phyloP scores from a whole-genome alignment of 495 filamentous ascomycete genomes.

The Oidiodendron maius region DNA sequence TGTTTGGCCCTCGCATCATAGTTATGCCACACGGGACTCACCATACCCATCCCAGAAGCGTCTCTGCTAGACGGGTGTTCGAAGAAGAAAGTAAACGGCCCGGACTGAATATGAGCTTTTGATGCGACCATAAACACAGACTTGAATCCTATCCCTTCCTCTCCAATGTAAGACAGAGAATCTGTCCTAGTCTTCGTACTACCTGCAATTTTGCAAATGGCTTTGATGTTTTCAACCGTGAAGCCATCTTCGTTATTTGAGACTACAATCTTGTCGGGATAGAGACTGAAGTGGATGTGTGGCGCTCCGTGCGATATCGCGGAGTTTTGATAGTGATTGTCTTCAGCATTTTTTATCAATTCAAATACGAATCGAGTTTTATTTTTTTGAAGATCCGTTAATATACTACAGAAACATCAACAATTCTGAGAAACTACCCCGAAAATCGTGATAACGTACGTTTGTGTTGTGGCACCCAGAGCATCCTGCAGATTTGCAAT shows the following conservation, averaged over 20 bases:
- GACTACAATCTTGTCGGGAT: conserved; percentile 19
- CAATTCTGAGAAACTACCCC: too few relatives aligned
- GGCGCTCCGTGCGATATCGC: conserved; percentile 4
- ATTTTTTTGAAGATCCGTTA: not conserved
- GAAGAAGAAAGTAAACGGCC: conserved; percentile 33
- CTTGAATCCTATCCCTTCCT: conserved; percentile 46
- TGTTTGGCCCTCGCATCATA: not conserved
- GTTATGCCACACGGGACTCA: not conserved
- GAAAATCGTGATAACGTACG: too few relatives aligned
- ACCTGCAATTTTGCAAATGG: conserved; percentile 30
- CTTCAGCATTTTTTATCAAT: conserved; percentile 39
- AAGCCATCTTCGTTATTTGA: conserved; percentile 39
- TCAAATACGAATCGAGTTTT: conserved; percentile 31
- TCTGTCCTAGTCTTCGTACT: conserved; percentile 28
- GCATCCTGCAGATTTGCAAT: not conserved
- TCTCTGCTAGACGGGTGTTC: not conserved
- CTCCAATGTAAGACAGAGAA: conserved; percentile 29
- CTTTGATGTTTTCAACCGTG: conserved; percentile 25
- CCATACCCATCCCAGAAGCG: conserved; percentile 1
- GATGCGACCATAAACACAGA: conserved; percentile 39
- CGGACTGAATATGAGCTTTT: conserved; percentile 33
- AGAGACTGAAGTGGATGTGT: conserved; percentile 21
- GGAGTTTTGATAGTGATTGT: conserved; percentile 26
- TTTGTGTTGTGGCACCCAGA: conserved; percentile 5
- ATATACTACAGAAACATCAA: not conserved